phyloP scores from a whole-genome alignment of 768 basidiomycete species.

The Tremella mesenterica region DNA sequence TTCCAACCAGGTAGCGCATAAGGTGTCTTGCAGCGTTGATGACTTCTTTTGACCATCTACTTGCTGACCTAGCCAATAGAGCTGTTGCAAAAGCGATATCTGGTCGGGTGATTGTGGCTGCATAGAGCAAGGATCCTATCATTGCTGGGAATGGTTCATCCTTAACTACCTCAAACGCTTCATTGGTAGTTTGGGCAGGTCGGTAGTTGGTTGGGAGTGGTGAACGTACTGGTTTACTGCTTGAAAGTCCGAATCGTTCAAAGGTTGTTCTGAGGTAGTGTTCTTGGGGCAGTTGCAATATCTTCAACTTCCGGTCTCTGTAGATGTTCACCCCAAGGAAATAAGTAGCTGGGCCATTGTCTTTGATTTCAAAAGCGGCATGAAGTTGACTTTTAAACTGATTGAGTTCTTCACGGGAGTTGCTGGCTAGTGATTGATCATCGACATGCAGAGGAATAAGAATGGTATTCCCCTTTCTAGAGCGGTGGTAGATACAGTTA shows the following conservation, averaged over 20 bases:
- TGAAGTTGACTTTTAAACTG: slow-evolving; percentile 1
- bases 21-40: slow-evolving; percentile 12
- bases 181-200: neutral
- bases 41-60: slow-evolving; percentile 5
- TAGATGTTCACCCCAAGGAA: no score
- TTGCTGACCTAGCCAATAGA: slow-evolving; percentile 5
- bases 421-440: slow-evolving; percentile 6
- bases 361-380: slow-evolving; percentile 4
- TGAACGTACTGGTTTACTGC: neutral
- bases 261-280: slow-evolving; percentile 6
- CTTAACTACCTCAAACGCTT: neutral
- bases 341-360: slow-evolving; percentile 4
- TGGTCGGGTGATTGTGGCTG: slow-evolving; percentile 10
- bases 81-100: slow-evolving; percentile 9
- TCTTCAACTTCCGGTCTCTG: neutral
- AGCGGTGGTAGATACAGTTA: neutral
- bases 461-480: neutral
- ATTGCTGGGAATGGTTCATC: slow-evolving; percentile 4
- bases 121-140: slow-evolving; percentile 11
- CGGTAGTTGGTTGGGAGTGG: neutral
- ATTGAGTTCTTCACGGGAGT: neutral
- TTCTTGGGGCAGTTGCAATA: neutral
- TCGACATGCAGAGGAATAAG: slow-evolving; percentile 5
- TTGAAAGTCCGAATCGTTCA: neutral
- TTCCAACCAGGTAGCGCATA: slow-evolving; percentile 23